Conservation (phyloP, 768 basidiomycete genomes). For the Termitomyces sp. region DNA sequence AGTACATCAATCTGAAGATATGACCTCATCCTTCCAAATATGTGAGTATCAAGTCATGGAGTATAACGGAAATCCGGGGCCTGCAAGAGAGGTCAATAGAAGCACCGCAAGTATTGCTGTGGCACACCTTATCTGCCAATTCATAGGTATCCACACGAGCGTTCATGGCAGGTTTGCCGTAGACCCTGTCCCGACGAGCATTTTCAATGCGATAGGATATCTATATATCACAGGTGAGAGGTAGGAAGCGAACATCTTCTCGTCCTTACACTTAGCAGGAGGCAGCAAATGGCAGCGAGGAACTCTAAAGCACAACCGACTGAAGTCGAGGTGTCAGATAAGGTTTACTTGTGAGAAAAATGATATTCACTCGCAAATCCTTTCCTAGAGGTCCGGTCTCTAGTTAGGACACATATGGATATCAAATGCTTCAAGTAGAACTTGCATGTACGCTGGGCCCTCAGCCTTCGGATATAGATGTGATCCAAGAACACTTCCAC, state of each 20-base stretch:
- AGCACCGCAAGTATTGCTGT: neutral
- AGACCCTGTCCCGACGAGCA: constrained; percentile 44
- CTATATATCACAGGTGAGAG: constrained; percentile 27
- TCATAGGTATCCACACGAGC: constrained; percentile 59
- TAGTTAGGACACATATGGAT: neutral
- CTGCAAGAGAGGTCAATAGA: constrained; percentile 27
- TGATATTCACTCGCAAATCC: constrained; percentile 51
- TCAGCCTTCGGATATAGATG: constrained; percentile 67
- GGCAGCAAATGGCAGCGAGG: constrained; percentile 49
- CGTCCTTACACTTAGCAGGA: constrained; percentile 46
- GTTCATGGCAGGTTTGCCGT: constrained; percentile 47
- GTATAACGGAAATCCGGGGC: constrained; percentile 63
- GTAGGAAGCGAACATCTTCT: neutral
- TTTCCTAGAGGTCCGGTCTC: constrained; percentile 32
- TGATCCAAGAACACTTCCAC: constrained; percentile 73
- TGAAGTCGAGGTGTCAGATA: constrained; percentile 17
- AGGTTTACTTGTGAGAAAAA: neutral
- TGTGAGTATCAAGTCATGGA: constrained; percentile 19
- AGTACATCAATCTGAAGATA: neutral
- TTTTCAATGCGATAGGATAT: constrained; percentile 65
- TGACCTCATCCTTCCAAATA: neutral
- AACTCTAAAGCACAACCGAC: constrained; percentile 53
- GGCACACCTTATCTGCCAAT: constrained; percentile 60
- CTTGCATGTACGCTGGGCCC: constrained; percentile 65
- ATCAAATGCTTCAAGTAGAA: neutral